phyloP scores from a whole-genome alignment of 225 moss, liverwort and hornwort genomes.

The Lunularia cruciata region DNA sequence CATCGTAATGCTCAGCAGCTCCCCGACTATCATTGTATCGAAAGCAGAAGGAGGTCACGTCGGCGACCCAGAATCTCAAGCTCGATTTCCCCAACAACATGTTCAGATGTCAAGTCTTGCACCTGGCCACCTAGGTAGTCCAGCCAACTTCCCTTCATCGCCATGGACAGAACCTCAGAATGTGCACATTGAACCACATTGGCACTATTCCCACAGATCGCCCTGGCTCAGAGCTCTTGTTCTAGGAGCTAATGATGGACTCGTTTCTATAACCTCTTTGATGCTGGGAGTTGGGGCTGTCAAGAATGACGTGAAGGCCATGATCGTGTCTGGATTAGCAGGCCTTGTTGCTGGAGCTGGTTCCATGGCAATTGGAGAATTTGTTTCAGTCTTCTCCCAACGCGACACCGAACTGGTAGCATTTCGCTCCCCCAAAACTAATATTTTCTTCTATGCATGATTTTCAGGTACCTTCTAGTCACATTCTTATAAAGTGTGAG shows the following conservation, averaged over 20 bases:
- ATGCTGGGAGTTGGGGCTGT: conserved; percentile 57
- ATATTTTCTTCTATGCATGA: no score
- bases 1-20: conserved; percentile 5
- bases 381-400: conserved; percentile 67
- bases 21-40: neutral
- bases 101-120: no score
- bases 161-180: conserved; percentile 14
- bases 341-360: conserved; percentile 55
- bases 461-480: no score
- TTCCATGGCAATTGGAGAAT: conserved; percentile 62
- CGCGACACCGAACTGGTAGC: conserved; percentile 73
- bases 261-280: conserved; percentile 48
- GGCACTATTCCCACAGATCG: conserved; percentile 55
- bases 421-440: neutral
- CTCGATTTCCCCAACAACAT: neutral
- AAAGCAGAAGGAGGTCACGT: neutral
- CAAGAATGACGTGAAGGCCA: conserved; percentile 32
- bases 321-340: conserved; percentile 44
- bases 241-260: conserved; percentile 49
- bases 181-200: conserved; percentile 26
- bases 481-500: no score
- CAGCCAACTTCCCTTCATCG: neutral
- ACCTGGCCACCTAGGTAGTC: no score
- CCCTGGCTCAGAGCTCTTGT: conserved; percentile 56
- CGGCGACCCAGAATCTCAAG: neutral